These are phyloP conservation scores for Stemphylium lycopersici DNA, from an alignment of 2,329 filamentous ascomycete genomes.

Conservation along the genomic window DNA sequence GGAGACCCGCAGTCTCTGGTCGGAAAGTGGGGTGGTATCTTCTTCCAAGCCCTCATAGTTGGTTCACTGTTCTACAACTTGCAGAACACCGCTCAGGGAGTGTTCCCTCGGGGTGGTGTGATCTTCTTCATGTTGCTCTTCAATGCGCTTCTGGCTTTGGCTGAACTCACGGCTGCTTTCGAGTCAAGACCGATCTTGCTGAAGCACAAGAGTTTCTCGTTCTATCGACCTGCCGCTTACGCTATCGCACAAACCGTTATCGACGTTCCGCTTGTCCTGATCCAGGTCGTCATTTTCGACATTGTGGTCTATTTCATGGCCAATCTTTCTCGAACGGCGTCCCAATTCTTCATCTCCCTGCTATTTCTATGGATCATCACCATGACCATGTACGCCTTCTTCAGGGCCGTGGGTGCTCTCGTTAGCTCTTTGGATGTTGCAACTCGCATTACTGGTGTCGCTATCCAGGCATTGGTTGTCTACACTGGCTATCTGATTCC, in stretches of 20 bases:
- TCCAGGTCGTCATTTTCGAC: conserved; percentile 65
- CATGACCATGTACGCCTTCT: conserved; percentile 53
- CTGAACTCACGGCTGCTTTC: conserved; percentile 67
- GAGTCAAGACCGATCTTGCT: conserved; percentile 68
- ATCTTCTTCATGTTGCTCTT: conserved; percentile 67
- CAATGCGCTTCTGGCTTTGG: conserved; percentile 66
- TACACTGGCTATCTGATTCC: conserved; percentile 51
- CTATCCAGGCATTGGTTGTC: conserved; percentile 49
- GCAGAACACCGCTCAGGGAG: conserved; percentile 59
- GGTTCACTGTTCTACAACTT: conserved; percentile 60
- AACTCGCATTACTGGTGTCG: conserved; percentile 49
- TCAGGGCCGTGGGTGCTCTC: conserved; percentile 46
- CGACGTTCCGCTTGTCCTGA: conserved; percentile 63
- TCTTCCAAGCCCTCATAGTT: conserved; percentile 50
- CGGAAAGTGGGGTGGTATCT: conserved; percentile 53
- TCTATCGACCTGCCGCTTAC: conserved; percentile 68
- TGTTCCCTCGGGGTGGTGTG: conserved; percentile 65
- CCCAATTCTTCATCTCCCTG: conserved; percentile 67
- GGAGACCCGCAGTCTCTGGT: conserved; percentile 59
- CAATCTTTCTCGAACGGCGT: conserved; percentile 60
- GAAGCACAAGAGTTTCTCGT: conserved; percentile 74
- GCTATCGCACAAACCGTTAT: conserved; percentile 64
- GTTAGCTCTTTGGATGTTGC: conserved; percentile 47
- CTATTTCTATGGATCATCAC: conserved; percentile 66
- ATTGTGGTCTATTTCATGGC: conserved; percentile 69